These are phyloP conservation scores for Tetracladium setigerum DNA, from an alignment of 495 filamentous ascomycete genomes.

Conservation along the genomic window DNA sequence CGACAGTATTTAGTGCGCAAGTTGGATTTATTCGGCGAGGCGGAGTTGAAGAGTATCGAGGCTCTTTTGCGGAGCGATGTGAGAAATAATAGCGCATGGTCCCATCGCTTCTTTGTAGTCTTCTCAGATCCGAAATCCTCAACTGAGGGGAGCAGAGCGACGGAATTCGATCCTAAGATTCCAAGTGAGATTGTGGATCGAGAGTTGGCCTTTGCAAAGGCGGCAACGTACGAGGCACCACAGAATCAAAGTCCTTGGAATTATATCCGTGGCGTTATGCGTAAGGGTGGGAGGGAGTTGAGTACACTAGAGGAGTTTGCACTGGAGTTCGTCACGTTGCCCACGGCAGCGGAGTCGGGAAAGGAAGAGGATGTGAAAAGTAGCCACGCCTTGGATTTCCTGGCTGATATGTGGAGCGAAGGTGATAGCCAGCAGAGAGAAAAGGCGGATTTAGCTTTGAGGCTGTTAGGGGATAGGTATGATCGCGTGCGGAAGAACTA, in stretches of 20 bases:
- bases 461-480: constrained; percentile 72
- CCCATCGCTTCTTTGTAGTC: constrained; percentile 85
- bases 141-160: constrained; percentile 38
- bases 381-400: constrained; percentile 81
- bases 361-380: constrained; percentile 51
- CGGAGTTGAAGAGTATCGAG: constrained; percentile 65
- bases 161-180: constrained; percentile 39
- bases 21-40: constrained; percentile 53
- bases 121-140: constrained; percentile 55
- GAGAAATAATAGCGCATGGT: constrained; percentile 95
- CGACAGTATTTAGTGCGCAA: constrained; percentile 85
- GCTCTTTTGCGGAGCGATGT: constrained; percentile 66
- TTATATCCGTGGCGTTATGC: constrained; percentile 72
- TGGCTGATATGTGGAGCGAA: constrained; percentile 74
- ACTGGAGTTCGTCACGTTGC: constrained; percentile 50
- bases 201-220: constrained; percentile 66
- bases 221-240: constrained; percentile 66
- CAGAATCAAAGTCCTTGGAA: constrained; percentile 94
- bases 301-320: constrained; percentile 56
- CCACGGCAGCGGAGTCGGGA: constrained; percentile 32
- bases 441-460: constrained; percentile 56
- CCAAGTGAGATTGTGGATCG: constrained; percentile 58
- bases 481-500: constrained; percentile 88
- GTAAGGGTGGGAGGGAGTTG: constrained; percentile 51
- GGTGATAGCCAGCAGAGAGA: constrained; percentile 46